Conservation (phyloP, 331 rosid species). For the Spiraea crenata region DNA sequence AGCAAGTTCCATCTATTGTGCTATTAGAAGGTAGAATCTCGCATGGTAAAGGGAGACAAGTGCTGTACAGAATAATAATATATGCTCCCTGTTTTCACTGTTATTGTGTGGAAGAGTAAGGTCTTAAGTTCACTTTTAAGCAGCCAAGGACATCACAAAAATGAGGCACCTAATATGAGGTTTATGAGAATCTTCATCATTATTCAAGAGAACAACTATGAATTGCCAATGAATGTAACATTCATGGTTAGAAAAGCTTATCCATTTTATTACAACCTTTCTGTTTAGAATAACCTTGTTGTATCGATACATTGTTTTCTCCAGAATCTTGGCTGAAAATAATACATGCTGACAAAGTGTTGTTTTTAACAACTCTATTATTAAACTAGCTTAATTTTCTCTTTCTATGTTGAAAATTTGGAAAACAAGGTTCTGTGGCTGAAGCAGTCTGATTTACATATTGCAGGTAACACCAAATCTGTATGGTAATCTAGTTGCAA, state of each 20-base stretch:
- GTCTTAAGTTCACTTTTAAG: background rate
- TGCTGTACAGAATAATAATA: background rate
- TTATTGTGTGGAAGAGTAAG: background rate
- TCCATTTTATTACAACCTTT: background rate
- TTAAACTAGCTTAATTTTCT: background rate
- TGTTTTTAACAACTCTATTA: slow-evolving; percentile 3
- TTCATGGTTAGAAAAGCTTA: background rate
- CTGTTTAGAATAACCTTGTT: background rate
- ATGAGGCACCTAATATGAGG: background rate
- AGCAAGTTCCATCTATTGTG: background rate
- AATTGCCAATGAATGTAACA: background rate
- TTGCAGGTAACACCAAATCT: slow-evolving; percentile 89
- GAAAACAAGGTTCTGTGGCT: slow-evolving; percentile 15
- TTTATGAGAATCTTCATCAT: background rate
- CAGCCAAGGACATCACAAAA: background rate
- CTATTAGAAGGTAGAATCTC: no score
- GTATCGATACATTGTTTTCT: no score
- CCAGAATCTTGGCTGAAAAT: background rate
- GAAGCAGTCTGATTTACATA: slow-evolving; percentile 13
- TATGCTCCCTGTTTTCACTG: background rate
- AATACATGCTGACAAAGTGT: background rate
- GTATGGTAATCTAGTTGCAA: slow-evolving; percentile 85
- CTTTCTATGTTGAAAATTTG: background rate
- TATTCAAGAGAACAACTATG: background rate
- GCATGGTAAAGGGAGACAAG: background rate